Percentiles rank a stretch among this genome's conserved stretches.
Conservation (phyloP, 2,329 filamentous ascomycete genomes). For the Colletotrichum sp. region DNA sequence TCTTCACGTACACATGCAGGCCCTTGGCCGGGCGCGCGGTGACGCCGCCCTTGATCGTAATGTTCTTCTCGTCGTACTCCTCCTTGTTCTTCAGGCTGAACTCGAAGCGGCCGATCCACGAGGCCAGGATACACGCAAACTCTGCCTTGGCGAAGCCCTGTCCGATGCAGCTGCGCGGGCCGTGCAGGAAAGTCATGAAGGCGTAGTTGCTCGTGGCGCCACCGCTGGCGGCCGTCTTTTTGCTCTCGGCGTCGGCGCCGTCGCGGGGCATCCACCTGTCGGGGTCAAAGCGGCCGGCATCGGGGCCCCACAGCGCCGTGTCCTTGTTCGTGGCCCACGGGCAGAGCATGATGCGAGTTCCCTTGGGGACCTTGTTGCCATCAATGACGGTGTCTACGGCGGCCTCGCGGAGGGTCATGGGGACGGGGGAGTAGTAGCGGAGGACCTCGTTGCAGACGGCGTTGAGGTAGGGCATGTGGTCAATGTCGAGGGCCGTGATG, state of each 20-base stretch:
- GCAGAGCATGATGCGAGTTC: conserved; percentile 70
- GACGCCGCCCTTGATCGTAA: conserved; percentile 72
- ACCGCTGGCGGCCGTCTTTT: conserved; percentile 62
- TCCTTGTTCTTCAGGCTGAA: conserved; percentile 62
- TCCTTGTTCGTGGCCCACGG: conserved; percentile 75
- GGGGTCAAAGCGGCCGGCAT: conserved; percentile 78
- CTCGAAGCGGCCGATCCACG: conserved; percentile 77
- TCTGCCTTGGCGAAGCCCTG: conserved; percentile 81
- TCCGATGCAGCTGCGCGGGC: conserved; percentile 86
- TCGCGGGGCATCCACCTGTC: conserved; percentile 71
- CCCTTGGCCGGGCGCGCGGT: conserved; percentile 78
- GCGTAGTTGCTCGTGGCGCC: conserved; percentile 79
- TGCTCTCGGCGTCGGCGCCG: conserved; percentile 36
- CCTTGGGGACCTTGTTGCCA: conserved; percentile 70
- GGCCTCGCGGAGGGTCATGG: conserved; percentile 72
- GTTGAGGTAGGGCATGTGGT: conserved; percentile 79
- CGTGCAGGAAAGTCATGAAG: conserved; percentile 84
- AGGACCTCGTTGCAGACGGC: conserved; percentile 81
- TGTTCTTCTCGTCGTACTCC: conserved; percentile 68
- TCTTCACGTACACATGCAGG: conserved; percentile 70
- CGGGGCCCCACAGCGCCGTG: conserved; percentile 74
- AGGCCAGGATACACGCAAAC: conserved; percentile 82
- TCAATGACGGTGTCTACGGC: conserved; percentile 68
- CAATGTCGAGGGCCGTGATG: conserved; percentile 64
- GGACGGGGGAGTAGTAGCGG: conserved; percentile 75